These are phyloP conservation scores for Turnera subulata DNA, from an alignment of 345 rosid species.

Conservation along the genomic window DNA sequence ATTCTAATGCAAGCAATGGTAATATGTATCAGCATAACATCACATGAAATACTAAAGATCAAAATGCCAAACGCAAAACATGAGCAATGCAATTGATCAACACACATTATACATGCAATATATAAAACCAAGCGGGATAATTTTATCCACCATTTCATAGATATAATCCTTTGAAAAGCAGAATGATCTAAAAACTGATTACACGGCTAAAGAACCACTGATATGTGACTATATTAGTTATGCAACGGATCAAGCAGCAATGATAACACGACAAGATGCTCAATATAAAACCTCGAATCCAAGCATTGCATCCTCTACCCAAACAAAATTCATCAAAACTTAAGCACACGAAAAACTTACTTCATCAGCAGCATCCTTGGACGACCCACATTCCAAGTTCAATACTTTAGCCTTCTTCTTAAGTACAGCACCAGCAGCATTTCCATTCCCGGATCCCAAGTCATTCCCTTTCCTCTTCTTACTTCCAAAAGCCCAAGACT, in stretches of 20 bases:
- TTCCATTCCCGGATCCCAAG: conserved; percentile 27
- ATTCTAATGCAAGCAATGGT: too few relatives aligned
- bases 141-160: too few relatives aligned
- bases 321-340: neutral
- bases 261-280: neutral
- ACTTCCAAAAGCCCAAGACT: conserved; percentile 37
- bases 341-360: conserved; percentile 21
- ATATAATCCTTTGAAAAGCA: too few relatives aligned
- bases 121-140: neutral
- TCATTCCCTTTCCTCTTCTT: conserved; percentile 61
- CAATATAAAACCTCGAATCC: neutral
- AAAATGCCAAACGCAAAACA: neutral
- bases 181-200: too few relatives aligned
- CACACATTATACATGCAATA: conserved; percentile 11
- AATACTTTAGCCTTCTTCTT: conserved; percentile 53
- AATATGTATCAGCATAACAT: too few relatives aligned
- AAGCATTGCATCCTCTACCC: neutral
- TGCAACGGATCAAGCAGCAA: neutral
- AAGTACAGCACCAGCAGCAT: conserved; percentile 26
- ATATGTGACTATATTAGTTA: neutral
- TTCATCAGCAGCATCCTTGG: conserved; percentile 15
- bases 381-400: conserved; percentile 10
- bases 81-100: neutral
- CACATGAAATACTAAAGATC: neutral
- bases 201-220: too few relatives aligned